A percentile compares a stretch with the other conserved stretches of the same genome.
Conservation (phyloP, 2,329 filamentous ascomycete genomes). For the Colletotrichum higginsianum region DNA sequence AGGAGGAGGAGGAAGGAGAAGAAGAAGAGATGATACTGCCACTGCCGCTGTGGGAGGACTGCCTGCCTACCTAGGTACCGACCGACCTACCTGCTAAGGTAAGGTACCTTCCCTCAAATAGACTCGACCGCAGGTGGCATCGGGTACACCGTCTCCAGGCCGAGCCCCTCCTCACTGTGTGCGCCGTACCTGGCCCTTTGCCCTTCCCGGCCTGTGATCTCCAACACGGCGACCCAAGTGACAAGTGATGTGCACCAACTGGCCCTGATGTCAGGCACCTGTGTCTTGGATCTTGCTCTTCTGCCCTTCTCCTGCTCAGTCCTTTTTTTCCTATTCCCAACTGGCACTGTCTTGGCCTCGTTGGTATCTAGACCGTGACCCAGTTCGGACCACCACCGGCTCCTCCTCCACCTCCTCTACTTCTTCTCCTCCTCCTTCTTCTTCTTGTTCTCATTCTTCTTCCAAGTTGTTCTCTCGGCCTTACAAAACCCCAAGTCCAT, state of each 20-base stretch:
- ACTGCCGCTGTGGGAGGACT: no score
- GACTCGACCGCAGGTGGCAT: background rate
- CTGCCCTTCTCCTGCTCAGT: conserved; percentile 13
- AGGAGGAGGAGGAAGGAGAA: background rate
- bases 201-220: conserved; percentile 35
- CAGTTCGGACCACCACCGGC: background rate
- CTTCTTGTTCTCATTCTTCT: no score
- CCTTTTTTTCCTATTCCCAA: background rate
- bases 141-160: conserved; percentile 35
- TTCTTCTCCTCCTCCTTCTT: no score
- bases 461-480: background rate
- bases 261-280: conserved; percentile 38
- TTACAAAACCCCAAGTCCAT: conserved; percentile 40
- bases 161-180: conserved; percentile 25
- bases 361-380: conserved; percentile 1
- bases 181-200: conserved; percentile 37
- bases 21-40: background rate
- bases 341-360: conserved; percentile 26
- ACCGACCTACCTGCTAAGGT: no score
- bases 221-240: conserved; percentile 8
- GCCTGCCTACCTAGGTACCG: no score
- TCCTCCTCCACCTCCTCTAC: no score
- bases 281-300: conserved; percentile 10
- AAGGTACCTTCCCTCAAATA: no score
- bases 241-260: conserved; percentile 32